Evolutionary conservation across 352 stramenopile genomes (phyloP).

Genomic region (Pythium graminicola): DNA sequence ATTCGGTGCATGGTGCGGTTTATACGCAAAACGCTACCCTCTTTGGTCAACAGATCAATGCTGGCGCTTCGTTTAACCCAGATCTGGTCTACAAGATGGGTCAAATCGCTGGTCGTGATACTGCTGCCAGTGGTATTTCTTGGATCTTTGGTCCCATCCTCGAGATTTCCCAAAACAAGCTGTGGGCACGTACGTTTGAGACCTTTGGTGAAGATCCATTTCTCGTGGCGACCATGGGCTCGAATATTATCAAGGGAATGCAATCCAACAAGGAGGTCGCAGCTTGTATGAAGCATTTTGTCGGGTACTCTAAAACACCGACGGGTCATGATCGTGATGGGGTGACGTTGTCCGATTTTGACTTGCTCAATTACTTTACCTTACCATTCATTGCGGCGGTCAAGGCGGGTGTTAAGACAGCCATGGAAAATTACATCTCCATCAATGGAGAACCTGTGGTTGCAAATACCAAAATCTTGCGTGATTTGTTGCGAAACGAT

Average conservation of each 20-base stretch:
- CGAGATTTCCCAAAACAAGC: constrained; percentile 47
- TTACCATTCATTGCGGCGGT: constrained; percentile 78
- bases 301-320: constrained; percentile 81
- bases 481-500: constrained; percentile 38
- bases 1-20: constrained; percentile 67
- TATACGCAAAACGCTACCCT: constrained; percentile 56
- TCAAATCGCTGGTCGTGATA: constrained; percentile 51
- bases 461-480: constrained; percentile 61
- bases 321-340: constrained; percentile 76
- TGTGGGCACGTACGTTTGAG: constrained; percentile 72
- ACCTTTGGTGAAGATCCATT: constrained; percentile 82
- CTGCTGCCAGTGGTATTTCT: constrained; percentile 46
- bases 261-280: constrained; percentile 30
- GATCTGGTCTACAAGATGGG: constrained; percentile 41
- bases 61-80: constrained; percentile 67
- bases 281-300: constrained; percentile 76
- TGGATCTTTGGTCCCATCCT: constrained; percentile 83
- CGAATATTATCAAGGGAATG: constrained; percentile 38
- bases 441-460: constrained; percentile 89
- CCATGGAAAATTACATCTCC: constrained; percentile 94
- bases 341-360: constrained; percentile 67
- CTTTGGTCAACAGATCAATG: constrained; percentile 72
- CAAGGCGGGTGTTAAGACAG: constrained; percentile 72
- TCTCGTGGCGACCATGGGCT: constrained; percentile 46
- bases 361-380: constrained; percentile 82